Evolutionary conservation across 1,139 yeast genomes (phyloP), one percentile per base, ranked within the genome.

Genomic region (Hansenula anomala): DNA sequence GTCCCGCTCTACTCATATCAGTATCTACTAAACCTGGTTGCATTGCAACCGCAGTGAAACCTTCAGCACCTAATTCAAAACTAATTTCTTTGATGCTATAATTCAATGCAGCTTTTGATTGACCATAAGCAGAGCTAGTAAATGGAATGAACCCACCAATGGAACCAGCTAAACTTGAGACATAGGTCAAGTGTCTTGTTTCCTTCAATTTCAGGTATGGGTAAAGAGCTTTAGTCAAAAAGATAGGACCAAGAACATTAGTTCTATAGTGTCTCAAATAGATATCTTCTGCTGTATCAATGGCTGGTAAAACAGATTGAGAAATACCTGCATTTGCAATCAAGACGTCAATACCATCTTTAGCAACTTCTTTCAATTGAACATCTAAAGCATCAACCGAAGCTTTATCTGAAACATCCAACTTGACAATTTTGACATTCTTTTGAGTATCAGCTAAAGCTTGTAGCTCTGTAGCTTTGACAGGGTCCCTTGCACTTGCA

Each of bases 91-190:
- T 51, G 8, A 48, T 48, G 4, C 53, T 33, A 29, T 46, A 54
- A 45, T 62, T 62, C 36, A 63, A 35, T 2, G 63, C 64, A 15
- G 65, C 64, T 39, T 64, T 64, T 13, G 67, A 59, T 20, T 45
- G 45, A 10, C 67, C 66, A 41, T 64, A 64, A 8, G 59, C 62
- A 9, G 22, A 10, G 5, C 14, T 28, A n/a, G 54, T 30, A 11
- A 40, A 13, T 6, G 53, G 38, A 16, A 46, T 6, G 13, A 20
- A 30, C 4, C 8, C 8, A 7, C 40, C 39, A 13, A 54, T 44
- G 5, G 60, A 55, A 5, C 57, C 60, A 6, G 50, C 54, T 13
- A 36, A 12, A 18, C 51, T 43, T 10, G 61, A 52, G 18, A 51
- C 37, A 33, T 50, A 54, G 15, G 51, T 36, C 6, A 49, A 38